Base-by-base conservation (phyloP, 2,329 filamentous ascomycete genomes). In the Aspergillaceae sp. region DNA sequence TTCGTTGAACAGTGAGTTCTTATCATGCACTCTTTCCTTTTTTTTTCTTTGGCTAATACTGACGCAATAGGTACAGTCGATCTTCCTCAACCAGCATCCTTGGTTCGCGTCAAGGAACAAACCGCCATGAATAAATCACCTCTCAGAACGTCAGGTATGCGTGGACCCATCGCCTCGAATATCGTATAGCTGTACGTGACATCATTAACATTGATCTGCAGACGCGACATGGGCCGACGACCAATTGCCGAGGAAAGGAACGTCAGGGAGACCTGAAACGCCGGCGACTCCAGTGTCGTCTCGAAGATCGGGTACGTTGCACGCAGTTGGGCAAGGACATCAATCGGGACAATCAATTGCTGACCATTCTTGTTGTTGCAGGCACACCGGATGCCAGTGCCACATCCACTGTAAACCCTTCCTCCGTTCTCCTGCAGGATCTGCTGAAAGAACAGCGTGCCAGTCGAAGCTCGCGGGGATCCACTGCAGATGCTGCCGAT, bases 391-490 rank as follows among this genome's bases (percentile, higher is more conserved):
- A 68, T 11, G 48, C 53, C 4, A 51, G 48, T 10, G 53, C 60
- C 7, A 55, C 61, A 2, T 44, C 19, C 19, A 19, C 66, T 2
- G 66, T 69, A 6, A 67, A 69, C 40, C 67, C 68, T 7, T 61
- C 63, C 2, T 71, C 68, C 1, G 54, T 57, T 19, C 58, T 70
- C 3, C 52, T 71, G 19, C 66, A 71, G 44, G 65, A 62, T 46
- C 49, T 70, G 29, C 57, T 71, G 33, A 68, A 67, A 45, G 67
- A 70, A 50, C 66, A 68, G 44, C 66, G 68, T 8, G 68, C 67
- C 4, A 59, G 58, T 44, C 64, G 66, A 40, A 56, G 56, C 27
- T 61, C 64, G 7, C 60, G 59, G 40, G 59, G 55, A 41, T 41
- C 51, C 5, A 41, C 19, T 19, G 19, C 46, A 7, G 61, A 62